These are phyloP conservation scores for Biancaea sappan DNA, from an alignment of 306 rosid species.

Conservation along the genomic window DNA sequence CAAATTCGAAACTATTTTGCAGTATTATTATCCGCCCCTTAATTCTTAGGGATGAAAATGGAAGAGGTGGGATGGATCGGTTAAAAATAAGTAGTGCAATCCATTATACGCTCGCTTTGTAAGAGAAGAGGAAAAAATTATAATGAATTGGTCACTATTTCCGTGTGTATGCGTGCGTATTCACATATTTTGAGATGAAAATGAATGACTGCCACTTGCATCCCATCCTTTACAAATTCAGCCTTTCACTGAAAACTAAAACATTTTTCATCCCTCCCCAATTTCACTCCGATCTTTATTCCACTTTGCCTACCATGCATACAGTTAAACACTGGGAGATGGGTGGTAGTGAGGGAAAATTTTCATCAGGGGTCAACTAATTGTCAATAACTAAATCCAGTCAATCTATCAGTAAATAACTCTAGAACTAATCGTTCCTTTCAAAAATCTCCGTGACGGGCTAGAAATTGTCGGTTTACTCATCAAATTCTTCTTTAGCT, in stretches of 20 bases:
- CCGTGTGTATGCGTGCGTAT: not conserved
- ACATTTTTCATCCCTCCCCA: not conserved
- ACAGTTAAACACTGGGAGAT: not conserved
- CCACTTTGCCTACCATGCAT: not conserved
- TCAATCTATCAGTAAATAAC: not conserved
- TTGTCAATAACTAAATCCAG: not conserved
- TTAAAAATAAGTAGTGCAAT: not conserved
- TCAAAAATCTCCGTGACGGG: not conserved
- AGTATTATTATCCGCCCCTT: not conserved
- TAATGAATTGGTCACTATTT: not conserved
- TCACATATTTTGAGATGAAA: not conserved
- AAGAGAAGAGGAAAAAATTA: not conserved
- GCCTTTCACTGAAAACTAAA: not conserved
- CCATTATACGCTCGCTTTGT: not conserved
- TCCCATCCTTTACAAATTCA: not conserved
- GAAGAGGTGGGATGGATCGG: not conserved
- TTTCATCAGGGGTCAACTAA: not conserved
- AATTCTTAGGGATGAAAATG: not conserved
- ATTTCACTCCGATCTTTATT: not conserved
- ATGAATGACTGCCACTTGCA: not conserved
- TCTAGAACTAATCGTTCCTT: not conserved
- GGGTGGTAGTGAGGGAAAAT: not conserved
- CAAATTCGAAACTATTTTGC: not conserved
- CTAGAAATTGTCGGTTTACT: not conserved
- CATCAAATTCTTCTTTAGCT: not conserved